Evolutionary conservation across 2,329 filamentous ascomycete species (phyloP).

Genomic region (Talaromyces islandicus): DNA sequence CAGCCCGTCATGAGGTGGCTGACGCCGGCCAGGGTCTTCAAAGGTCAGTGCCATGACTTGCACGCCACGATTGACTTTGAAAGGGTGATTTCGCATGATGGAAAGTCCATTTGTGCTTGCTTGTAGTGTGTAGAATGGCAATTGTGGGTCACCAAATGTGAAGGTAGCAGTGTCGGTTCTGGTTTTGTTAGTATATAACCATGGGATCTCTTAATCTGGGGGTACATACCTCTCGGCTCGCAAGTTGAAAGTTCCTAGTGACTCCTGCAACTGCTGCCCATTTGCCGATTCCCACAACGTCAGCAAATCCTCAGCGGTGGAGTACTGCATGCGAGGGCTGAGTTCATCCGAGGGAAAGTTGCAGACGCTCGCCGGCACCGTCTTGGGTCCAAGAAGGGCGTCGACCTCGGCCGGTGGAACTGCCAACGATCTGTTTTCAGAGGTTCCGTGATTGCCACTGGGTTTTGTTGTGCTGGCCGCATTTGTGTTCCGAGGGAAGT

Average conservation of each 20-base stretch:
- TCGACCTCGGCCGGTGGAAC: constrained; percentile 26
- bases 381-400: constrained; percentile 31
- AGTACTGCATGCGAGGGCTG: constrained; percentile 30
- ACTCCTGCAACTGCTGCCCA: constrained; percentile 31
- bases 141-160: constrained; percentile 34
- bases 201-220: not conserved
- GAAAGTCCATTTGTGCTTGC: constrained; percentile 39
- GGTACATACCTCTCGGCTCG: constrained; percentile 35
- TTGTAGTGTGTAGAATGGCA: constrained; percentile 41
- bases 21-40: constrained; percentile 31
- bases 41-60: constrained; percentile 40
- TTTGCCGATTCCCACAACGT: constrained; percentile 42
- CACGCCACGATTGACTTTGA: constrained; percentile 32
- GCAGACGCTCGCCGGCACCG: constrained; percentile 37
- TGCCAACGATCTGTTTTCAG: not conserved
- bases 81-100: constrained; percentile 37
- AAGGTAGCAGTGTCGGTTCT: constrained; percentile 38
- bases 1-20: constrained; percentile 37
- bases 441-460: constrained; percentile 18
- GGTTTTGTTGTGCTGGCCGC: constrained; percentile 12
- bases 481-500: constrained; percentile 23
- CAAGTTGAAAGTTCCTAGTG: constrained; percentile 32
- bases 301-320: constrained; percentile 33
- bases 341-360: constrained; percentile 34
- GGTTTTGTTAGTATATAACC: constrained; percentile 8